Conservation (phyloP, 1,284 basidiomycete genomes). For the Ganoderma resinaceum region DNA sequence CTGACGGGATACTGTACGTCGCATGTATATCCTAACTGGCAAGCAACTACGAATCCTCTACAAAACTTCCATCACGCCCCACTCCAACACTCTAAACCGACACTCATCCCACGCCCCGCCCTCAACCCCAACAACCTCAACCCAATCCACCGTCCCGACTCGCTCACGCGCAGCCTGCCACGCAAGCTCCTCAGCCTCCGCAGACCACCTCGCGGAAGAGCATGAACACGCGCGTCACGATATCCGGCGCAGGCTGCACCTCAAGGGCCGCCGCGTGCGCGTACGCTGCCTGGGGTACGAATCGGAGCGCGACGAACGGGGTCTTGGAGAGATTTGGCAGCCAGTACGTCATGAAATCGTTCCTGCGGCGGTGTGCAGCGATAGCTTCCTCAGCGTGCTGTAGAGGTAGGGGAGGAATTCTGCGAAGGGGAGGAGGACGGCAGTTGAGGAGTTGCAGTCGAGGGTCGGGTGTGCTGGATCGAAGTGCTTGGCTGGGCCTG, state of each 20-base stretch:
- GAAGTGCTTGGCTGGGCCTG: constrained; percentile 4
- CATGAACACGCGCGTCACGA: constrained; percentile 54
- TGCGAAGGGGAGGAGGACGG: constrained; percentile 39
- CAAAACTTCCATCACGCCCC: constrained; percentile 47
- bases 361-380: constrained; percentile 49
- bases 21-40: too few relatives aligned
- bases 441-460: not conserved
- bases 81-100: constrained; percentile 45
- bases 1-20: too few relatives aligned
- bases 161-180: constrained; percentile 34
- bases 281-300: constrained; percentile 51
- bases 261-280: constrained; percentile 46
- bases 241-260: constrained; percentile 48
- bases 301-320: constrained; percentile 47
- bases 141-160: constrained; percentile 29
- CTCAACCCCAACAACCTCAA: constrained; percentile 37
- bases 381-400: constrained; percentile 39
- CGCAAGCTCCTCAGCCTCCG: not conserved
- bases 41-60: too few relatives aligned
- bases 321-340: constrained; percentile 49
- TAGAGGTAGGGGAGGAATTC: constrained; percentile 46
- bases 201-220: constrained; percentile 47
- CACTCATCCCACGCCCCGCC: constrained; percentile 25
- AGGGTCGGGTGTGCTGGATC: not conserved
- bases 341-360: constrained; percentile 53